Evolutionary conservation across 2,329 filamentous ascomycete genomes (phyloP).

Genomic region (Epichloe scottii): DNA sequence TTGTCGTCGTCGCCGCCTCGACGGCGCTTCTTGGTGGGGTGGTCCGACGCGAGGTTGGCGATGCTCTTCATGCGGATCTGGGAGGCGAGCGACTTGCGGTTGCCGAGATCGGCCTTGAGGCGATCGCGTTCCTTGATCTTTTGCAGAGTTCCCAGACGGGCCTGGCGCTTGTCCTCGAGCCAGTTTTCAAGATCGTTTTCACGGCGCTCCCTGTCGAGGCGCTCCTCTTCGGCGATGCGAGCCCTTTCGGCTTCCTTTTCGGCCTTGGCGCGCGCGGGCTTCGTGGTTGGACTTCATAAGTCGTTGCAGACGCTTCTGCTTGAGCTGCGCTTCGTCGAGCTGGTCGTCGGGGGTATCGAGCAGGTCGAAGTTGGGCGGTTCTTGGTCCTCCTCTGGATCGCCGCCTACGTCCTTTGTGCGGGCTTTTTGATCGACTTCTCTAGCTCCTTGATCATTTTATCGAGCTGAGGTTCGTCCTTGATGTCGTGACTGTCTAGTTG

Average conservation of each 20-base stretch:
- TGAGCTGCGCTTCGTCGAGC: constrained; percentile 80
- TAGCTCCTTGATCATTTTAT: constrained; percentile 74
- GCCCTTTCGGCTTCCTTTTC: constrained; percentile 93
- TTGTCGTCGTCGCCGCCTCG: constrained; percentile 88
- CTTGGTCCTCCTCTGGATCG: constrained; percentile 66
- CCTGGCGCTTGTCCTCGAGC: constrained; percentile 70
- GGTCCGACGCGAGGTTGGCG: constrained; percentile 87
- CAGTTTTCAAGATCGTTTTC: constrained; percentile 76
- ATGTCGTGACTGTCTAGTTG: constrained; percentile 83
- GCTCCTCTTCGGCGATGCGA: constrained; percentile 68
- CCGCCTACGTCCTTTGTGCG: constrained; percentile 88
- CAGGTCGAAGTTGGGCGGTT: constrained; percentile 74
- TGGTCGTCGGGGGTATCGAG: constrained; percentile 85
- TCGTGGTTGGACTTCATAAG: constrained; percentile 93
- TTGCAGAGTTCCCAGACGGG: constrained; percentile 56
- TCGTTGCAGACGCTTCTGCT: constrained; percentile 84
- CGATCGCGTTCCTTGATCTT: constrained; percentile 90
- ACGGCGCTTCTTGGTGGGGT: constrained; percentile 69
- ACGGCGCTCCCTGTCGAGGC: constrained; percentile 70
- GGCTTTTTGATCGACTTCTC: constrained; percentile 84
- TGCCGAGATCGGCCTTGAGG: constrained; percentile 86
- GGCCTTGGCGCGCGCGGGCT: constrained; percentile 78
- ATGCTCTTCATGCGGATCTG: constrained; percentile 98
- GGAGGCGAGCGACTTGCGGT: constrained; percentile 89
- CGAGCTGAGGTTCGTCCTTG: constrained; percentile 78